Percentiles rank a stretch among this genome's conserved stretches.
phyloP scores from a whole-genome alignment of 352 stramenopile species.

The Phytophthora parvispora region DNA sequence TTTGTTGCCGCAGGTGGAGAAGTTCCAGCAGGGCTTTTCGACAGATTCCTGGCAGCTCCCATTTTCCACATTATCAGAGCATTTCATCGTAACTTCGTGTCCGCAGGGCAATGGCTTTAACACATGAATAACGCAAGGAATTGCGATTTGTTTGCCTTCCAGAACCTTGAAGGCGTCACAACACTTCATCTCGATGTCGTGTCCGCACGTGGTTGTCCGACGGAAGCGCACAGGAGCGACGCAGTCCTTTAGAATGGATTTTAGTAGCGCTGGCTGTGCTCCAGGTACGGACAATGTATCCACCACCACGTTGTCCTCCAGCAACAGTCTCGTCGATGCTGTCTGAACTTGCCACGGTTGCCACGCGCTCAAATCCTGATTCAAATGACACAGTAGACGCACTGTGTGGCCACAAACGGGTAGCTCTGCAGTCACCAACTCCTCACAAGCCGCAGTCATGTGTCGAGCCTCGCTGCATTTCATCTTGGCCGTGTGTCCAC shows the following conservation, averaged over 20 bases:
- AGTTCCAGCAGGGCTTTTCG: constrained; percentile 74
- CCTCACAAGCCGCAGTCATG: constrained; percentile 37
- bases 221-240: constrained; percentile 45
- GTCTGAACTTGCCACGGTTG: constrained; percentile 49
- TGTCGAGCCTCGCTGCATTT: constrained; percentile 61
- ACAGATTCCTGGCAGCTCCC: constrained; percentile 47
- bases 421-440: constrained; percentile 35
- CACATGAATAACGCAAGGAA: constrained; percentile 35
- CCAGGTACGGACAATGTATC: constrained; percentile 45
- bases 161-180: constrained; percentile 58
- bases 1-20: constrained; percentile 40
- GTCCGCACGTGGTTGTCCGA: constrained; percentile 55
- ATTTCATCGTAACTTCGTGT: constrained; percentile 52
- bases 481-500: constrained; percentile 54
- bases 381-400: constrained; percentile 50
- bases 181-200: constrained; percentile 69
- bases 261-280: constrained; percentile 29
- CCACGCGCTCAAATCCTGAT: constrained; percentile 42
- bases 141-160: constrained; percentile 5
- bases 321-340: constrained; percentile 32
- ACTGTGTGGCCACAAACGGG: constrained; percentile 62
- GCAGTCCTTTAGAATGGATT: constrained; percentile 48
- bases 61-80: constrained; percentile 40
- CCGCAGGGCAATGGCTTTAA: constrained; percentile 51
- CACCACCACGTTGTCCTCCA: constrained; percentile 44